phyloP scores from a whole-genome alignment of 441 rosid species.

The Erysimum cheiri region DNA sequence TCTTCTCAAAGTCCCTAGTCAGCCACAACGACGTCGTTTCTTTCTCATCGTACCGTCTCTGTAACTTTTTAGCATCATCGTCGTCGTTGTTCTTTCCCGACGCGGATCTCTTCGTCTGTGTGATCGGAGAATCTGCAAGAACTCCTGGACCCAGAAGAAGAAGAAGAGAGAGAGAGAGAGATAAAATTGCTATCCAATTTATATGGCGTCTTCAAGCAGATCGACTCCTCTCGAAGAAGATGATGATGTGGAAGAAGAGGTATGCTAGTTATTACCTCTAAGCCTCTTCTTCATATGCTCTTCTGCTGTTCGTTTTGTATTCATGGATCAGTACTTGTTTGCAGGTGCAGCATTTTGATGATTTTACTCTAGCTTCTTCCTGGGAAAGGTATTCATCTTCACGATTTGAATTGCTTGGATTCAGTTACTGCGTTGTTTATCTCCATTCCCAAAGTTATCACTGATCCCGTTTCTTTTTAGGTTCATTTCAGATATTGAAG shows the following conservation, averaged over 20 bases:
- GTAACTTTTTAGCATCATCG: conserved; percentile 14
- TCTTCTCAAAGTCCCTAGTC: conserved; percentile 5
- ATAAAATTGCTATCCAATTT: background rate
- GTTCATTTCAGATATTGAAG: conserved; percentile 97
- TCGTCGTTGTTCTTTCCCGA: conserved; percentile 26
- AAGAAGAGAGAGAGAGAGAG: background rate
- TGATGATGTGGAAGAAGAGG: conserved; percentile 67
- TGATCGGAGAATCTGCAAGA: conserved; percentile 44
- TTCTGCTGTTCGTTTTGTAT: conserved; percentile 13
- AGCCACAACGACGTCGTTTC: conserved; percentile 30
- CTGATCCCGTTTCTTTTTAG: conserved; percentile 45
- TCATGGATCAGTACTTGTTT: conserved; percentile 20
- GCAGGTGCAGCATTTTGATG: conserved; percentile 92
- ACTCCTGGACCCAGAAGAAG: no score
- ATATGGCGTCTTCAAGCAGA: conserved; percentile 76
- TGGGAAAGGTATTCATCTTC: conserved; percentile 85
- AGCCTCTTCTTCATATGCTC: conserved; percentile 16
- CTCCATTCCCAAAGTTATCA: conserved; percentile 3
- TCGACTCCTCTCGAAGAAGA: conserved; percentile 55
- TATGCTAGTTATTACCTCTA: conserved; percentile 32
- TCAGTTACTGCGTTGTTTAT: background rate
- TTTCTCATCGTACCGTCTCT: background rate
- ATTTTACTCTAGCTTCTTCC: conserved; percentile 95
- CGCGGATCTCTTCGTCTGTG: conserved; percentile 38
- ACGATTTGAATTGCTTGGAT: conserved; percentile 21